These are phyloP conservation scores for Xylariaceae sp. DNA, from an alignment of 2,329 filamentous ascomycete genomes.

Conservation along the genomic window DNA sequence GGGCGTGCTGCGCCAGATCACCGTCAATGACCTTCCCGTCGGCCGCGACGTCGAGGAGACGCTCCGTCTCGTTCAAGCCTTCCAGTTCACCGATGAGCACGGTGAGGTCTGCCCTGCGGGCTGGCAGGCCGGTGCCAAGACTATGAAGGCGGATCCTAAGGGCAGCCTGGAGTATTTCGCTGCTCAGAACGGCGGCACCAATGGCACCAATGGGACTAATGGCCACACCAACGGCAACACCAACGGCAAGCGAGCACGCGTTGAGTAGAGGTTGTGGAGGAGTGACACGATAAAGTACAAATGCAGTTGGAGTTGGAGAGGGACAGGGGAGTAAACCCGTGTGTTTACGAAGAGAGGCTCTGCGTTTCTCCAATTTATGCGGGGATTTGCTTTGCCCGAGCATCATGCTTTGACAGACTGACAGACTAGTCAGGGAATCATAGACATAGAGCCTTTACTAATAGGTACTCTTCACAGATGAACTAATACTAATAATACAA, in stretches of 20 bases:
- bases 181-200: conserved; percentile 36
- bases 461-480: conserved; percentile 12
- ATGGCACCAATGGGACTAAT: conserved; percentile 37
- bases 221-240: conserved; percentile 9
- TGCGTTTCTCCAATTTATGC: conserved; percentile 28
- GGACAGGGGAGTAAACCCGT: conserved; percentile 5
- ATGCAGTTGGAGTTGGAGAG: conserved; percentile 16
- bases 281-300: not conserved
- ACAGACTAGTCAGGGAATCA: conserved; percentile 12
- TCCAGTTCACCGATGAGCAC: conserved; percentile 85
- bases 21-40: conserved; percentile 70
- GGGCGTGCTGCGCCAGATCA: conserved; percentile 67
- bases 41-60: conserved; percentile 70
- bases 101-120: conserved; percentile 72
- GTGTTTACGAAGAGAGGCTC: conserved; percentile 22
- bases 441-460: conserved; percentile 16
- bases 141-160: conserved; percentile 60
- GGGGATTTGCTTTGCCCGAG: conserved; percentile 15
- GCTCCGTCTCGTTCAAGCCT: conserved; percentile 71
- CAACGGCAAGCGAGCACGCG: conserved; percentile 25
- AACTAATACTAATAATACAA: conserved; percentile 24
- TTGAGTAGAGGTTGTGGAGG: conserved; percentile 14
- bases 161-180: conserved; percentile 57
- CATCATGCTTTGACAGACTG: not conserved
- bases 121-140: conserved; percentile 55